These are phyloP conservation scores for Colletotrichum tropicicola DNA, from an alignment of 2,329 filamentous ascomycete genomes.

Conservation along the genomic window DNA sequence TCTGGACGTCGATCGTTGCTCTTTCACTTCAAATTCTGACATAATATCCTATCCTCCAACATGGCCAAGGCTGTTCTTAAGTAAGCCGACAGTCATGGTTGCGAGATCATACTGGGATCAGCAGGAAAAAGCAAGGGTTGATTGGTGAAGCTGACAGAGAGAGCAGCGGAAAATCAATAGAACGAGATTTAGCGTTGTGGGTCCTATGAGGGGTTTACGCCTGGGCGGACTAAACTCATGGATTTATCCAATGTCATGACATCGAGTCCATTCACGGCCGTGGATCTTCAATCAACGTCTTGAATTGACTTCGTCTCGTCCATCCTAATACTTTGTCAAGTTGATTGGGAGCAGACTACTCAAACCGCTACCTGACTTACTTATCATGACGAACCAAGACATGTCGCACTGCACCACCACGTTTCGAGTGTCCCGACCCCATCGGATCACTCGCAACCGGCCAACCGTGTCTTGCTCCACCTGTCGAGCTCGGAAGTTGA, in stretches of 20 bases:
- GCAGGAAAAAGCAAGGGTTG: too few relatives aligned
- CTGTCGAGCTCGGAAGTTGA: slow-evolving; percentile 1
- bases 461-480: slow-evolving; percentile 5
- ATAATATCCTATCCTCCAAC: too few relatives aligned
- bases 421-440: slow-evolving; percentile 1
- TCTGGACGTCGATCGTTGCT: too few relatives aligned
- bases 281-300: not conserved
- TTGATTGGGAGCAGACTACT: not conserved
- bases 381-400: not conserved
- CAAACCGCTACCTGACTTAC: not conserved
- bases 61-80: too few relatives aligned
- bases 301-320: not conserved
- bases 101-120: too few relatives aligned
- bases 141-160: too few relatives aligned
- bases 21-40: too few relatives aligned
- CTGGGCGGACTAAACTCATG: not conserved
- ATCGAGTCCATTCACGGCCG: not conserved
- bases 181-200: not conserved
- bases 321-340: not conserved
- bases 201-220: not conserved
- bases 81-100: too few relatives aligned
- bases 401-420: not conserved
- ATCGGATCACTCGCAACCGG: not conserved
- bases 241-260: not conserved
- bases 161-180: not conserved